These are phyloP conservation scores for Calonectria pauciramosa DNA, from an alignment of 2,329 filamentous ascomycete genomes.

Conservation along the genomic window DNA sequence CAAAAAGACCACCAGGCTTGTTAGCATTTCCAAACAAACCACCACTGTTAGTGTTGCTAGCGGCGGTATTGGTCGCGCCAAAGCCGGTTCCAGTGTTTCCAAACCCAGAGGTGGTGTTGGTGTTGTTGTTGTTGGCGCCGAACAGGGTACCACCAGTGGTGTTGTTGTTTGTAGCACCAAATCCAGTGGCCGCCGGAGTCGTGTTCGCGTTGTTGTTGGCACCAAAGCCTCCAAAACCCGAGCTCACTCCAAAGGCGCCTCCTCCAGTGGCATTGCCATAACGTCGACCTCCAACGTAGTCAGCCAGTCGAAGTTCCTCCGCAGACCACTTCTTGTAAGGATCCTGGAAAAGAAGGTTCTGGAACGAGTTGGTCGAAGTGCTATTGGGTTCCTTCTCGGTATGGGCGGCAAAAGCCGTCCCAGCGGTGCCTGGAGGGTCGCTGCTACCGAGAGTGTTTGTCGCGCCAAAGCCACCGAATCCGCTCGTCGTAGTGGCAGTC, in stretches of 20 bases:
- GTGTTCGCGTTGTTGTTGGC: conserved; percentile 48
- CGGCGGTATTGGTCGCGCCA: conserved; percentile 39
- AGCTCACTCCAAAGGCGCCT: conserved; percentile 82
- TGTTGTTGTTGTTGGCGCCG: conserved; percentile 48
- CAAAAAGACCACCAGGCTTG: conserved; percentile 47
- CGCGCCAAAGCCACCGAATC: conserved; percentile 58
- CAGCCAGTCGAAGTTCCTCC: conserved; percentile 85
- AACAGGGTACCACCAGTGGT: conserved; percentile 55
- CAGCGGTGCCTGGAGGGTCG: conserved; percentile 77
- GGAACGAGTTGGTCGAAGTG: conserved; percentile 73
- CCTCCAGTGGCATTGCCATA: conserved; percentile 87
- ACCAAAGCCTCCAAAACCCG: conserved; percentile 66
- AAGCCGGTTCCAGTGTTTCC: conserved; percentile 43
- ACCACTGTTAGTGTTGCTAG: conserved; percentile 45
- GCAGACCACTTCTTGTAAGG: conserved; percentile 91
- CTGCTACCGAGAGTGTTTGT: conserved; percentile 66
- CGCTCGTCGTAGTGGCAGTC: conserved; percentile 49
- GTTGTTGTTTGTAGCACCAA: conserved; percentile 58
- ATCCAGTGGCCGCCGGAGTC: conserved; percentile 53
- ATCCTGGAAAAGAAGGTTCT: conserved; percentile 84
- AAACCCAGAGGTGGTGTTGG: conserved; percentile 43
- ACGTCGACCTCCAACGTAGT: conserved; percentile 89
- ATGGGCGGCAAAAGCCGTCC: conserved; percentile 76
- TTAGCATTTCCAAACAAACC: conserved; percentile 55
- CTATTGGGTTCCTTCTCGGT: conserved; percentile 80